Percentiles rank a stretch among this genome's conserved stretches.
These are phyloP conservation scores for Colletotrichum brevisporum DNA, from an alignment of 2,329 filamentous ascomycete species.

Conservation along the genomic window DNA sequence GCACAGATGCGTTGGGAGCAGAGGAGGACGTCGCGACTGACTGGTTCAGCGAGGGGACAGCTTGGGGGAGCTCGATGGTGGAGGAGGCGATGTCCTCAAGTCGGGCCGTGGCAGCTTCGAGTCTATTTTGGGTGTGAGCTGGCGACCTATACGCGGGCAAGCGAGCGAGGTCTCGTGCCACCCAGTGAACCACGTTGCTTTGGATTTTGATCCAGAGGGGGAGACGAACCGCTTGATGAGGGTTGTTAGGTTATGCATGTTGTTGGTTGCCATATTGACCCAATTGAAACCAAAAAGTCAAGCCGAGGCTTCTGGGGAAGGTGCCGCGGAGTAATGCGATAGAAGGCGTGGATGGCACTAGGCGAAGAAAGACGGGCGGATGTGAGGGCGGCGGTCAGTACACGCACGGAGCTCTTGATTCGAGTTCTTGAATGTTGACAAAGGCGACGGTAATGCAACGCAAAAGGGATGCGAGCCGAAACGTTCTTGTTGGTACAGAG, in stretches of 20 bases:
- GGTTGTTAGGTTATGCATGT: slow-evolving; percentile 97
- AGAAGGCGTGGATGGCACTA: slow-evolving; percentile 8
- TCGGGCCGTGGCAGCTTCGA: slow-evolving; percentile 96
- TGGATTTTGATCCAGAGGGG: neutral
- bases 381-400: slow-evolving; percentile 15
- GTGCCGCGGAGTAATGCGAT: neutral
- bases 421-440: neutral
- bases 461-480: neutral
- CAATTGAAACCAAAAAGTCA: neutral
- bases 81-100: slow-evolving; percentile 96
- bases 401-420: neutral
- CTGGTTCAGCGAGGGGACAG: slow-evolving; percentile 61
- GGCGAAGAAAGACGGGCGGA: slow-evolving; percentile 4
- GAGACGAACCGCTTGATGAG: slow-evolving; percentile 92
- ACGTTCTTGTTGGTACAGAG: slow-evolving; percentile 29
- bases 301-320: slow-evolving; percentile 22
- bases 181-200: no score
- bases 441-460: slow-evolving; percentile 14
- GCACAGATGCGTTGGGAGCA: slow-evolving; percentile 49
- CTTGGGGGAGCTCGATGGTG: slow-evolving; percentile 71
- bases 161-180: no score
- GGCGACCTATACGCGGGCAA: neutral
- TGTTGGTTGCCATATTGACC: slow-evolving; percentile 77
- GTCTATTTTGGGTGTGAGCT: slow-evolving; percentile 74
- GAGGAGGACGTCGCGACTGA: slow-evolving; percentile 51